Conservation (phyloP, 768 basidiomycete species). For the Suillus ampliporus region DNA sequence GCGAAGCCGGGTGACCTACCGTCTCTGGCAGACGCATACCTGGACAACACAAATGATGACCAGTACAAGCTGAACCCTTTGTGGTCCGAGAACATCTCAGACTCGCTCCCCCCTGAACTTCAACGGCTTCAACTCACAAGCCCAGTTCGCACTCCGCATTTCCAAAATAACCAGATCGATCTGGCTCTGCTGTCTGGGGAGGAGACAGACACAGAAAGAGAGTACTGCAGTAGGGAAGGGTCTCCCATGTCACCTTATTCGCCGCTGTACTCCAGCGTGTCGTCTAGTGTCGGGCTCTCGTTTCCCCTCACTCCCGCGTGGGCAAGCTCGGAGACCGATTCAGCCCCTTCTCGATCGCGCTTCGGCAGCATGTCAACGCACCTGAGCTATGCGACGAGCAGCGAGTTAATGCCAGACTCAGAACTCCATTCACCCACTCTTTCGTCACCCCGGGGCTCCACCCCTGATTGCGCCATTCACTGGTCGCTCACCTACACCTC, state of each 20-base stretch:
- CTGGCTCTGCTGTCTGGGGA: constrained; percentile 26
- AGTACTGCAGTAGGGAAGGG: not conserved
- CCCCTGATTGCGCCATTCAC: not conserved
- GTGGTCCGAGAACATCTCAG: constrained; percentile 5
- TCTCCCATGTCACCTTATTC: not conserved
- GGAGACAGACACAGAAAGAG: constrained; percentile 14
- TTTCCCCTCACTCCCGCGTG: not conserved
- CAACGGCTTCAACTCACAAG: constrained; percentile 25
- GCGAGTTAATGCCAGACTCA: not conserved
- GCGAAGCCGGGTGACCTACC: constrained; percentile 13
- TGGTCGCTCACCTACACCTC: not conserved
- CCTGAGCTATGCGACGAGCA: not conserved
- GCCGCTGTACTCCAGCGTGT: not conserved
- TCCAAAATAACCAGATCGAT: constrained; percentile 29
- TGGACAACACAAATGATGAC: constrained; percentile 22
- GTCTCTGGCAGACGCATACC: constrained; percentile 22
- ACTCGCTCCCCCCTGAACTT: constrained; percentile 25
- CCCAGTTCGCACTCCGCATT: constrained; percentile 3
- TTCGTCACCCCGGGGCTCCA: not conserved
- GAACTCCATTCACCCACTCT: not conserved
- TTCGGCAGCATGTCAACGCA: not conserved
- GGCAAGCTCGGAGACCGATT: too few relatives aligned
- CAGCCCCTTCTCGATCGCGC: too few relatives aligned
- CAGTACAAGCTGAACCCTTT: constrained; percentile 14
- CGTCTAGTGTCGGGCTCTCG: not conserved